Base-by-base conservation (phyloP, 176 grass and related monocot genomes). In the Aechmea fasciata region DNA sequence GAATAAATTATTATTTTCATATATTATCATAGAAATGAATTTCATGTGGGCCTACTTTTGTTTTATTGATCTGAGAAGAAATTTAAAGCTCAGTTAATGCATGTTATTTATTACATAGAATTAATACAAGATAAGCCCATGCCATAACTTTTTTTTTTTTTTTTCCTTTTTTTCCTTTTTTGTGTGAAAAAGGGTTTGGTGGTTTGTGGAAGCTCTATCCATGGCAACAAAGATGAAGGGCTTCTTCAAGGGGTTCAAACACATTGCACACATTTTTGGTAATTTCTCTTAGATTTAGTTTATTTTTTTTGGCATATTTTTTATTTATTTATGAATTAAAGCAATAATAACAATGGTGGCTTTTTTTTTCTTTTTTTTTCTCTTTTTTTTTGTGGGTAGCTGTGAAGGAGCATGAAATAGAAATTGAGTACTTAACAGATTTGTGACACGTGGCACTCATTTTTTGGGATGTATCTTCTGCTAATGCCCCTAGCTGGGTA, bases 191-290 rank as follows among this genome's bases (percentile, higher is more conserved):
- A 59, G 54, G 54, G 3, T 18, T 18, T 59, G 19, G 54, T 59
- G 54, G 54, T 18, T 26, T 73, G 33, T 70, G 66, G 13, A 19
- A 28, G 48, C 26, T 52, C 75, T 71, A 71, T 4, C 0, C 78
- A 70, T 89, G 87, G 83, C 91, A 70, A 78, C 63, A 82, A 93
- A 86, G 82, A 69, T 85, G 69, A 96, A 96, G 70, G 91, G 87
- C 50, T 65, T 90, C 67, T 78, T 90, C 81, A 96, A 96, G 84
- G 79, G 84, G 51, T 63, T 90, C 78, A 90, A 85, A 81, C 51
- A 77, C 61, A 83, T 96, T 71, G 89, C 91, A 18, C 84, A 84
- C 19, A 87, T 90, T 51, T 96, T 96, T 71, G 79, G 86, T 93
- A 23, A 77, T 66, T 61, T 8, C 1, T 19, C 19, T 59, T 9